Percentiles rank a stretch among this genome's conserved stretches.
Conservation (phyloP, 169 alveolate species). For the Neospora caninum region DNA sequence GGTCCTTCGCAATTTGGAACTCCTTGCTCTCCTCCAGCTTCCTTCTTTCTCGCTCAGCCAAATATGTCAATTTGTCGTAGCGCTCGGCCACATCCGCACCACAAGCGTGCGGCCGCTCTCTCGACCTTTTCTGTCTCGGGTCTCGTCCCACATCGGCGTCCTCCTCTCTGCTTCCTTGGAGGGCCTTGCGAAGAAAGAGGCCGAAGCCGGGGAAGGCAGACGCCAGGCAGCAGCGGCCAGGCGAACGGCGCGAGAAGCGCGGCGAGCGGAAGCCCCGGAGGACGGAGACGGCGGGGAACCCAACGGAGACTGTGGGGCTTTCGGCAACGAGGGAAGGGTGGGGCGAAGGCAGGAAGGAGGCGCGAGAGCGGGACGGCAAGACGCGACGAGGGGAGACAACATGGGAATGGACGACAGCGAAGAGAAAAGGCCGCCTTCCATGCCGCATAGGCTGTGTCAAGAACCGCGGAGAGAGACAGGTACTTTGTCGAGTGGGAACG, state of each 20-base stretch:
- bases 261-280: neutral
- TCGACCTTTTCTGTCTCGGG: neutral
- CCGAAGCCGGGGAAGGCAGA: neutral
- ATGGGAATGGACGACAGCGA: too few relatives aligned
- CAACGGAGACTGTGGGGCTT: too few relatives aligned
- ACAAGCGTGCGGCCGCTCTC: slow-evolving; percentile 20
- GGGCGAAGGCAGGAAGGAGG: too few relatives aligned
- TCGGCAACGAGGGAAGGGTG: too few relatives aligned
- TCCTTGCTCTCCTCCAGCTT: slow-evolving; percentile 5
- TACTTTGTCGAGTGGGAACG: too few relatives aligned
- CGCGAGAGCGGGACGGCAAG: too few relatives aligned
- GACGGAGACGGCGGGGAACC: neutral
- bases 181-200: neutral
- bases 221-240: neutral
- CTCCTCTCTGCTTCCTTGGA: neutral
- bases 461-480: too few relatives aligned
- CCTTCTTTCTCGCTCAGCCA: neutral
- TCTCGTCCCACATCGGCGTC: neutral
- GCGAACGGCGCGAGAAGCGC: neutral
- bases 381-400: too few relatives aligned
- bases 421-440: too few relatives aligned
- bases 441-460: too few relatives aligned
- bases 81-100: neutral
- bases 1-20: neutral
- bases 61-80: neutral